These are phyloP conservation scores for Rubroboletus pulcherrimus DNA, from an alignment of 768 basidiomycete genomes.

Conservation along the genomic window DNA sequence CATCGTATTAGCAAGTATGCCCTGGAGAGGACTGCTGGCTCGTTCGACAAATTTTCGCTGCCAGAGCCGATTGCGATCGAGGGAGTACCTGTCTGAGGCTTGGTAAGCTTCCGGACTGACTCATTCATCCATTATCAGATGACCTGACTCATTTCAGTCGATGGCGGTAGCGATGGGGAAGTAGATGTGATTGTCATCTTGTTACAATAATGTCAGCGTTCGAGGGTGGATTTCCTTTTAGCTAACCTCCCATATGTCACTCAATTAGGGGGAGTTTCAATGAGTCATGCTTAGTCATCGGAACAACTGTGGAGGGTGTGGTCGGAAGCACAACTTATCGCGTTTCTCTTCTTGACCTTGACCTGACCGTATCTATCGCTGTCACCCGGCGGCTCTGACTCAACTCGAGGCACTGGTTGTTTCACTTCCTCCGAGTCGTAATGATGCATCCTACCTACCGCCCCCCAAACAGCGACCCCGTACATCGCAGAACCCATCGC, in stretches of 20 bases:
- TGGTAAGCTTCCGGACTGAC: neutral
- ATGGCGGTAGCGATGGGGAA: neutral
- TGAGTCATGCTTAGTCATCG: conserved; percentile 26
- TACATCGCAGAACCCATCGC: conserved; percentile 41
- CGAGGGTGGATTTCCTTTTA: neutral
- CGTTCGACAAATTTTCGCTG: conserved; percentile 40
- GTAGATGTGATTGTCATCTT: neutral
- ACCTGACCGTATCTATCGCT: conserved; percentile 4
- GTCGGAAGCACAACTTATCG: neutral
- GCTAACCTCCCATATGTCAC: too few relatives aligned
- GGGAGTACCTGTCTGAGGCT: conserved; percentile 12
- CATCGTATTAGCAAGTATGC: conserved; percentile 28
- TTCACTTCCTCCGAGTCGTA: neutral
- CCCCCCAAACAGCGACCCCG: conserved; percentile 7
- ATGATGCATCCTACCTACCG: conserved; percentile 19
- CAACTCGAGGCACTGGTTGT: neutral
- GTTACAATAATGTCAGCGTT: neutral
- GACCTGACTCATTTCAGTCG: neutral
- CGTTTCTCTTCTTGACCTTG: conserved; percentile 4
- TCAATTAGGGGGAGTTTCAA: too few relatives aligned
- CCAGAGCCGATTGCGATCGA: conserved; percentile 25
- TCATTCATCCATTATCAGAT: conserved; percentile 2
- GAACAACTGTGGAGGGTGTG: neutral
- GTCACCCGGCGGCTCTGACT: conserved; percentile 9
- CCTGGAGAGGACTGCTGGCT: conserved; percentile 52